Base-by-base conservation (phyloP, 495 filamentous ascomycete species). In the Margaritispora aquatica region DNA sequence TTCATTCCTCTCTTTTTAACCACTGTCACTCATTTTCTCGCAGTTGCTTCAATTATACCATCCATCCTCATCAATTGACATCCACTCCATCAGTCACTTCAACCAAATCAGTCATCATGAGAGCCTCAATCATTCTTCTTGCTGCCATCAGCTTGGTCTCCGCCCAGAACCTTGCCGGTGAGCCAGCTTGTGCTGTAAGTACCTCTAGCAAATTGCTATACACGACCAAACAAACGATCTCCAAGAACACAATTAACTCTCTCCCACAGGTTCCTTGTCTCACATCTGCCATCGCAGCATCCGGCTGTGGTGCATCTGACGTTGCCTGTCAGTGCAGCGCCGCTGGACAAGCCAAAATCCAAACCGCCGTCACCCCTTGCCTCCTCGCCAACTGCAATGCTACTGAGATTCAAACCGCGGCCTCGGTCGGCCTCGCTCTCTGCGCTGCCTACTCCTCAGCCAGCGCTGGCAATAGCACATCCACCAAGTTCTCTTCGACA, bases 191-290 rank as follows among this genome's bases (percentile, higher is more conserved):
- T 24, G 62, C 62, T 54, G 62, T 64, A 51, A 54, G 56, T 59
- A 26, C n/a, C 23, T 9, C 31, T 15, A 19, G n/a, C n/a, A n/a
- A n/a, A n/a, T n/a, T n/a, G n/a, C 46, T 2, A 10, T 26, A 23
- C 47, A 26, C 19, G 13, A 31, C 8, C 38, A 44, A 3, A n/a
- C 17, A 15, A 46, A 24, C 23, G 11, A 21, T 36, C 26, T 36
- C 54, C 26, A 11, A n/a, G 1, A 11, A 7, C 17, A n/a, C 38
- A 36, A 26, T 48, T 26, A 54, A 60, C 17, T n/a, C 17, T 9
- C 21, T 49, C 41, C 44, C n/a, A n/a, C n/a, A 70, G 68, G 41
- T 61, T 21, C 56, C 62, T 27, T 71, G 69, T 55, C 54, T 71
- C 41, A 44, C 49, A 8, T 66, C 65, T 20, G 69, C 67, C 58